These are phyloP conservation scores for Cyclanthera cordifolia DNA, from an alignment of 306 rosid species.

Conservation along the genomic window DNA sequence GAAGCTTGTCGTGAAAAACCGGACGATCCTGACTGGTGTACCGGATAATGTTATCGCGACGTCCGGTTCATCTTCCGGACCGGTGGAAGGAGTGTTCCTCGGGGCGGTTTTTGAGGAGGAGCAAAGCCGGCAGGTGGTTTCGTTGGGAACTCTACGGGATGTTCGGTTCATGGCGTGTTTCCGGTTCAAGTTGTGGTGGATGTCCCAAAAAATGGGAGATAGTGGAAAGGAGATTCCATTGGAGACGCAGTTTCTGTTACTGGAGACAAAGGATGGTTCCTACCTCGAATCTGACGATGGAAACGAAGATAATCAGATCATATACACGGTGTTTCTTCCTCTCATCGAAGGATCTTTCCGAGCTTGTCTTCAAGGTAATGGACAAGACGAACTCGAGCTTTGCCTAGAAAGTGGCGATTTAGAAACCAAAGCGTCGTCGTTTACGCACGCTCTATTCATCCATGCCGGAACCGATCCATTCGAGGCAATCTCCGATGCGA, in stretches of 20 bases:
- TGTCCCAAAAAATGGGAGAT: slow-evolving; percentile 88
- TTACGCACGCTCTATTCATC: slow-evolving; percentile 38
- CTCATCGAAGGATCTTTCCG: slow-evolving; percentile 66
- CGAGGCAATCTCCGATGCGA: slow-evolving; percentile 39
- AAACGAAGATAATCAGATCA: slow-evolving; percentile 30
- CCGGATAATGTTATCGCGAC: slow-evolving; percentile 57
- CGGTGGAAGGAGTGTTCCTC: slow-evolving; percentile 54
- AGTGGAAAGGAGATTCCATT: slow-evolving; percentile 58
- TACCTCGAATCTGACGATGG: slow-evolving; percentile 40
- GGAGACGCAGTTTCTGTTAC: slow-evolving; percentile 71
- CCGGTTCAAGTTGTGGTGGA: slow-evolving; percentile 95
- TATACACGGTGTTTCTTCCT: slow-evolving; percentile 72
- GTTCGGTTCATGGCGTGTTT: slow-evolving; percentile 73
- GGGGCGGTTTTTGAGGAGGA: slow-evolving; percentile 41
- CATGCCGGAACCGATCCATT: slow-evolving; percentile 75
- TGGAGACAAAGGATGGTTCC: slow-evolving; percentile 63
- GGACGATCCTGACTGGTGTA: slow-evolving; percentile 58
- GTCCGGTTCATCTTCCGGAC: slow-evolving; percentile 42
- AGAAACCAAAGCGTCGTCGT: slow-evolving; percentile 50
- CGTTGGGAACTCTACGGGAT: slow-evolving; percentile 39
- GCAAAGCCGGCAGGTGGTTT: slow-evolving; percentile 53
- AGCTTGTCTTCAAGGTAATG: slow-evolving; percentile 60
- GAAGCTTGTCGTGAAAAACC: slow-evolving; percentile 47
- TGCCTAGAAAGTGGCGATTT: slow-evolving; percentile 77
- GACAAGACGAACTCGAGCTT: slow-evolving; percentile 46